phyloP scores from a whole-genome alignment of 192 early-diverging fungal genomes.

The Haplosporangium gracile region DNA sequence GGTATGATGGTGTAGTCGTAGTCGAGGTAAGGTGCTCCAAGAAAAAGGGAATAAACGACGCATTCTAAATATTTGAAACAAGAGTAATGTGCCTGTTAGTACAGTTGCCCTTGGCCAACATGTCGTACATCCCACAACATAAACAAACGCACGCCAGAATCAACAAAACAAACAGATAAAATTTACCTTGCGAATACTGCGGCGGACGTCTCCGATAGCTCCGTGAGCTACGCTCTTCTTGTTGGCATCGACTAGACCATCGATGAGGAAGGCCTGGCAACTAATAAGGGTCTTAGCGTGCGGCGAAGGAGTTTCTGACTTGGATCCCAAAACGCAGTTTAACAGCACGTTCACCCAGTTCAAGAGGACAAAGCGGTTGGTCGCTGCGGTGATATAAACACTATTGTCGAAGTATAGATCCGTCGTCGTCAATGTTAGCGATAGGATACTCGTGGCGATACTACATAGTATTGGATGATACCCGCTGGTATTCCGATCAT shows the following conservation, averaged over 20 bases:
- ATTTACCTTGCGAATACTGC: slow-evolving; percentile 64
- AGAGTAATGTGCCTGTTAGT: slow-evolving; percentile 54
- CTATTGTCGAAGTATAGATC: slow-evolving; percentile 12
- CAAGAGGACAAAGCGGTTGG: slow-evolving; percentile 71
- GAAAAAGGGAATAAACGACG: slow-evolving; percentile 64
- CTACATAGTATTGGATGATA: background rate
- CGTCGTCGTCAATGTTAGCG: slow-evolving; percentile 27
- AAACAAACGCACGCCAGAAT: background rate
- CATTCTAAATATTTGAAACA: slow-evolving; percentile 49
- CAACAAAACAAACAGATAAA: background rate
- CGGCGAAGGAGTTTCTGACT: slow-evolving; percentile 33
- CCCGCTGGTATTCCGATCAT: slow-evolving; percentile 28
- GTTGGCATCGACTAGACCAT: slow-evolving; percentile 61
- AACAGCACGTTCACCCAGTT: slow-evolving; percentile 74
- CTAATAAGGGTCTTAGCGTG: slow-evolving; percentile 46
- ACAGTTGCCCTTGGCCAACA: background rate
- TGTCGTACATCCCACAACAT: too few relatives aligned
- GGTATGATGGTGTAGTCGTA: slow-evolving; percentile 59
- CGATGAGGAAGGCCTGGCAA: slow-evolving; percentile 66
- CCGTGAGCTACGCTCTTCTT: slow-evolving; percentile 68
- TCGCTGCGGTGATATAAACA: slow-evolving; percentile 64
- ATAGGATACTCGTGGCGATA: background rate
- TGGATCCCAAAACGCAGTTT: slow-evolving; percentile 33
- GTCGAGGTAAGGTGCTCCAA: slow-evolving; percentile 61
- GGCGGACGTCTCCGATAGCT: slow-evolving; percentile 68